phyloP scores from a whole-genome alignment of 257 asterid genomes.

The Perilla frutescens region DNA sequence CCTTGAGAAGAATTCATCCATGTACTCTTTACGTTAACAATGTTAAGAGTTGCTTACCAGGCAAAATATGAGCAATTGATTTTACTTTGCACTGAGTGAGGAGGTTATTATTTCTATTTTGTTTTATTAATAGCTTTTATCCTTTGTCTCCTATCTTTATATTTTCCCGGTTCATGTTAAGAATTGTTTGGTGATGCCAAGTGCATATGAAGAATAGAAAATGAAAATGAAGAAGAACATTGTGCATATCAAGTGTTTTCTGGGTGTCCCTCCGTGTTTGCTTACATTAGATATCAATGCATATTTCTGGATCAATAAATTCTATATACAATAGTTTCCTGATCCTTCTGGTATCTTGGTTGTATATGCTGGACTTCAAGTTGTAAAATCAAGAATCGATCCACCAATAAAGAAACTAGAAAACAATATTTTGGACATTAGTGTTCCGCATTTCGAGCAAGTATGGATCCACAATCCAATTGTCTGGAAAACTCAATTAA shows the following conservation, averaged over 20 bases:
- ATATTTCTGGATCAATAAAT: constrained; percentile 5
- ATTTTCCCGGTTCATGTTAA: constrained; percentile 2
- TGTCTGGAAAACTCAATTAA: too few species aligned
- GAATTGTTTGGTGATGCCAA: constrained; percentile 30
- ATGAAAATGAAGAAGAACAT: neutral
- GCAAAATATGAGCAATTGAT: constrained; percentile 7
- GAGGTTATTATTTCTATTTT: constrained; percentile 1
- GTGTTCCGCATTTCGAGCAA: too few species aligned
- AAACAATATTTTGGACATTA: constrained; percentile 2
- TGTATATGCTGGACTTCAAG: neutral
- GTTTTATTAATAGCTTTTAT: neutral
- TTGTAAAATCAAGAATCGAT: neutral
- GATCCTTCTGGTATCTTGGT: neutral
- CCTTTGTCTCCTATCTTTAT: neutral
- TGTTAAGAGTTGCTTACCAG: constrained; percentile 21
- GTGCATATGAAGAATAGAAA: neutral
- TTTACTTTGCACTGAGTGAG: constrained; percentile 6
- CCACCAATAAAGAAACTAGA: neutral
- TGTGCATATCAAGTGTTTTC: neutral
- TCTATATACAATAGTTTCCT: neutral
- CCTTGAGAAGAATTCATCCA: constrained; percentile 4
- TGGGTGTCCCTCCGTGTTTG: constrained; percentile 8
- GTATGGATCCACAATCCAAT: too few species aligned
- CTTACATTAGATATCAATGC: neutral
- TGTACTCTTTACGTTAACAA: neutral